Base-by-base conservation (phyloP, 2,329 filamentous ascomycete species). In the Biscogniauxia marginata region DNA sequence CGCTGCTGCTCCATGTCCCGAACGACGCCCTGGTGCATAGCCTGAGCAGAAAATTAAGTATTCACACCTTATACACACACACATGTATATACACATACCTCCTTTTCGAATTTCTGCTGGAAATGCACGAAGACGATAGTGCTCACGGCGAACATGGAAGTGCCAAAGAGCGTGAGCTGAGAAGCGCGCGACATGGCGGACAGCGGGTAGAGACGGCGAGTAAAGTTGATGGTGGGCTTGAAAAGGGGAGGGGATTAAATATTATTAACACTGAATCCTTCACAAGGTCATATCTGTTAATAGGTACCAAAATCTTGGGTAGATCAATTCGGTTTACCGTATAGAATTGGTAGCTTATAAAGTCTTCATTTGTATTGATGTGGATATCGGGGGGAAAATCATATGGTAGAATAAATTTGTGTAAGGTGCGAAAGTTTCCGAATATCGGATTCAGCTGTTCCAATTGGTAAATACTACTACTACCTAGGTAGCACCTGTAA, bases 1-100 rank as follows among this genome's bases (percentile, higher is more conserved):
- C 90, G 86, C 72, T 96, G 93, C 70, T 96, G 91, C 70, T 98
- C 93, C 81, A 97, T 89, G 70, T 99, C 95, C 62, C 93, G 90
- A 62, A 98, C 79, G 45, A 99, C 95, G 46, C 95, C 95, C 64
- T 89, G 85, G 70, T 99, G 95, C 95, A 99, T 99, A 55, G 91
- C 90, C 95, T 93, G 60, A 3, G 46, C 22, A 39, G 8, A 44
- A 52, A 53, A 24, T 18, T 54, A 18, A 56, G 23, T 56, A 44
- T 63, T 21, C 54, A 50, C 9, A 46, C 51, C 49, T 56, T 47
- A 55, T 57, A 20, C 19, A 19, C 22, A 24, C 1, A 22, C 19
- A 19, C 23, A 46, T 45, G n/a, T 7, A 19, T 22, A 39, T 11
- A 7, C 43, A 62, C 86, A 58, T 79, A 96, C 93, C 62, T 85